Base-by-base conservation (phyloP, 495 filamentous ascomycete species). In the Pseudomonodictys pantanalensis region DNA sequence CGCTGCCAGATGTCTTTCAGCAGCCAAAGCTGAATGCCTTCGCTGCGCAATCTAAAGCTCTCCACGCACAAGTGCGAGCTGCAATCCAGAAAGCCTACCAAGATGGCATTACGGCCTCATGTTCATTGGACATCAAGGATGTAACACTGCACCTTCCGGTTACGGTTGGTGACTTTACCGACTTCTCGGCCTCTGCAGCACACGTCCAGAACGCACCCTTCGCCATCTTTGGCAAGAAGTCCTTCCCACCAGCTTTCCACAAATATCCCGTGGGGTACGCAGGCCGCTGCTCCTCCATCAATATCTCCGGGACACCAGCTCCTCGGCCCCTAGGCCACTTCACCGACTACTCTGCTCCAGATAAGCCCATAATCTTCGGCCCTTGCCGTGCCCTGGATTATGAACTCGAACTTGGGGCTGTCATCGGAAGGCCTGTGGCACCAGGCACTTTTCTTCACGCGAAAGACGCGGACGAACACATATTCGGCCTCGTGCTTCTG, bases 401-500 rank as follows among this genome's bases (percentile, higher is more conserved):
- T 29, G 70, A 72, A 46, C 52, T 71, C 11, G 70, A 72, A 35
- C 29, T 72, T 18, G 70, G 58, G 2, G 53, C 53, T 12, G 46
- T 72, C 10, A 43, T 64, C 17, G 41, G 52, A 2, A 35, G 29
- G 38, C 45, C 48, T 20, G 25, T 47, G 10, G 25, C 41, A 29
- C 33, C 68, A 8, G 64, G 69, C 17, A 58, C 64, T 35, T 35
- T 51, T 10, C 41, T 71, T 0, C 17, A 39, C 18, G 64, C 91
- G 12, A 68, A 82, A 32, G 69, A 87, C 23, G 90, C 91, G 0
- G 84, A 86, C 50, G 82, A 91, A 35, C 77, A 84, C 64, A 83
- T 96, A 38, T 95, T 95, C 72, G 91, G 91, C 8, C 79, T 89
- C 39, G 90, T 95, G 2, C 77, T 96, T 23, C 79, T 95, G 74